A percentile compares a stretch with the other conserved stretches of the same genome.
These are phyloP conservation scores for Alternaria burnsii DNA, from an alignment of 2,329 filamentous ascomycete genomes.

Conservation along the genomic window DNA sequence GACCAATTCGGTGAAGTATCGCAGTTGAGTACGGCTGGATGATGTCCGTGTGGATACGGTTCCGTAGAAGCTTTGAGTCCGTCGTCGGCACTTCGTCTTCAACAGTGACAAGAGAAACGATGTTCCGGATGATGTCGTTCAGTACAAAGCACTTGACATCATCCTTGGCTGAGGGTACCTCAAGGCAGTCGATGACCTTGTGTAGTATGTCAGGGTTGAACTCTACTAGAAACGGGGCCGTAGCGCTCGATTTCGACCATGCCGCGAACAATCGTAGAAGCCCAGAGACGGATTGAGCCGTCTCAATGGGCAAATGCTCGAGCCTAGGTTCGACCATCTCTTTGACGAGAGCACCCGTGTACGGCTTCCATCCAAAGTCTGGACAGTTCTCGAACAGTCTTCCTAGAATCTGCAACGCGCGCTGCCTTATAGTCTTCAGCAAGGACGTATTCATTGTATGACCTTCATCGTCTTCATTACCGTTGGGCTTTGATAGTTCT, in stretches of 20 bases:
- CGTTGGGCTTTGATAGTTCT: slow-evolving; percentile 35
- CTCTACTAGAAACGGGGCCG: slow-evolving; percentile 73
- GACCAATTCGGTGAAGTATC: slow-evolving; percentile 65
- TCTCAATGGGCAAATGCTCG: slow-evolving; percentile 81
- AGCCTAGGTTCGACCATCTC: slow-evolving; percentile 81
- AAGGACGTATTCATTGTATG: slow-evolving; percentile 61
- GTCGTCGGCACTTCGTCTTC: slow-evolving; percentile 29
- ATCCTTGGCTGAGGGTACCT: slow-evolving; percentile 78
- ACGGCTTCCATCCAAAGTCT: slow-evolving; percentile 75
- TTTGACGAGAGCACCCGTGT: slow-evolving; percentile 73
- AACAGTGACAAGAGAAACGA: slow-evolving; percentile 31
- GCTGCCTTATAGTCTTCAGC: slow-evolving; percentile 71
- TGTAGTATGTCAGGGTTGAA: slow-evolving; percentile 68
- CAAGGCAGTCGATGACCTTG: slow-evolving; percentile 76
- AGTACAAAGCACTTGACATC: slow-evolving; percentile 86
- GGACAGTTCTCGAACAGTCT: slow-evolving; percentile 78
- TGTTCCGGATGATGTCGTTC: slow-evolving; percentile 70
- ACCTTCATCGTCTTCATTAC: slow-evolving; percentile 39
- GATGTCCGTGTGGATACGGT: slow-evolving; percentile 47
- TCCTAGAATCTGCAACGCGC: slow-evolving; percentile 83
- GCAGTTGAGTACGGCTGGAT: slow-evolving; percentile 73
- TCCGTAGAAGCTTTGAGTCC: slow-evolving; percentile 65
- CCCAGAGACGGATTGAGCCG: slow-evolving; percentile 86
- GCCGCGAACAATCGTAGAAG: slow-evolving; percentile 81
- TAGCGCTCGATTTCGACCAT: slow-evolving; percentile 75